Percentiles rank a stretch among this genome's conserved stretches.
These are phyloP conservation scores for Auriscalpium vulgare DNA, from an alignment of 768 basidiomycete species.

Conservation along the genomic window DNA sequence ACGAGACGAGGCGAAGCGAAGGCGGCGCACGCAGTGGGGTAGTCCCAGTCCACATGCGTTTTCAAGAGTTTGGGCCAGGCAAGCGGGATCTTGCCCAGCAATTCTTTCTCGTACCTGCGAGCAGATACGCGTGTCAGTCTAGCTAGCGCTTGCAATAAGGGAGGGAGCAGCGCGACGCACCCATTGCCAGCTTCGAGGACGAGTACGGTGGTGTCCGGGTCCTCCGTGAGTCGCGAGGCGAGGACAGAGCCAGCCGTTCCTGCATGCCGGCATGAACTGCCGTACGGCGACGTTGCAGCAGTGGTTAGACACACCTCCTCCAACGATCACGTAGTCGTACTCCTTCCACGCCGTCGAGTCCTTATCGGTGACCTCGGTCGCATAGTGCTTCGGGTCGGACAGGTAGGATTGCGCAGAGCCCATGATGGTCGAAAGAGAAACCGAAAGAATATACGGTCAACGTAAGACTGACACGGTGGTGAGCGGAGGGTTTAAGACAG, in stretches of 20 bases:
- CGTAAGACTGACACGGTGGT: not conserved
- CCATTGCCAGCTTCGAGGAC: slow-evolving; percentile 57
- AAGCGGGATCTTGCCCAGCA: slow-evolving; percentile 8
- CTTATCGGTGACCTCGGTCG: slow-evolving; percentile 5
- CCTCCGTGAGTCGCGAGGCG: slow-evolving; percentile 50
- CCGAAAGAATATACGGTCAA: not conserved
- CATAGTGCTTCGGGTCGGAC: slow-evolving; percentile 5
- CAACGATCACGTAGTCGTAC: slow-evolving; percentile 31
- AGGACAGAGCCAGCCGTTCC: slow-evolving; percentile 59
- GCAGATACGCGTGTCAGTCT: no score
- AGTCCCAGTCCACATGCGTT: slow-evolving; percentile 10
- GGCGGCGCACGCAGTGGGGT: slow-evolving; percentile 4
- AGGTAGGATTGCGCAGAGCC: slow-evolving; percentile 11
- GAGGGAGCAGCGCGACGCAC: slow-evolving; percentile 23
- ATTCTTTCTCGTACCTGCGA: slow-evolving; percentile 4
- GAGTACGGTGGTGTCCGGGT: slow-evolving; percentile 44
- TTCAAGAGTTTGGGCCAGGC: slow-evolving; percentile 11
- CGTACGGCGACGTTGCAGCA: not conserved
- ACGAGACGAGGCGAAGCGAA: not conserved
- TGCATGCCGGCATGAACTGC: slow-evolving; percentile 14
- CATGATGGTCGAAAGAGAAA: not conserved
- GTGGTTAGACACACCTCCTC: slow-evolving; percentile 24
- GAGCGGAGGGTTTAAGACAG: no score
- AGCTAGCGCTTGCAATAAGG: not conserved
- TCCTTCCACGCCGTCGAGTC: slow-evolving; percentile 13